Percentiles rank a stretch among this genome's conserved stretches.
Evolutionary conservation across 495 filamentous ascomycete species (phyloP).

Genomic region (Astrothelium macrocarpum): DNA sequence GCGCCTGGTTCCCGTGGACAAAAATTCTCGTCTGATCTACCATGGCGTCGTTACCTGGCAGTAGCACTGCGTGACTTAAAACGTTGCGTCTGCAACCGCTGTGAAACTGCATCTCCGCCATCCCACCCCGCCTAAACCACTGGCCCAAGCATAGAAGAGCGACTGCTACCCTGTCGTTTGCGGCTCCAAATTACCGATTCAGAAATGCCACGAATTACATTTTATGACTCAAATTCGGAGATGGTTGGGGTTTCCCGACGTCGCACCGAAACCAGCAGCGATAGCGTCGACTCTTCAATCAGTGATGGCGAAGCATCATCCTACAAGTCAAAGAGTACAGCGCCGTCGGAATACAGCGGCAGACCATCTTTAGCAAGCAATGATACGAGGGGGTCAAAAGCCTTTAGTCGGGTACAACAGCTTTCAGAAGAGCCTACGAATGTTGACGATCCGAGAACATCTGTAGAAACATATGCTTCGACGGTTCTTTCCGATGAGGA

Average conservation of each 20-base stretch:
- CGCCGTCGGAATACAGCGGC: background rate
- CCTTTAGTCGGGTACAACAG: background rate
- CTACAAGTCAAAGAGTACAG: background rate
- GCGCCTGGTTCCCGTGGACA: background rate
- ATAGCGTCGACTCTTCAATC: background rate
- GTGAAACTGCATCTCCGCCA: background rate
- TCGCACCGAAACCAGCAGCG: background rate
- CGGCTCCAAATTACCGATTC: background rate
- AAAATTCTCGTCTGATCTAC: background rate
- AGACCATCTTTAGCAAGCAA: background rate
- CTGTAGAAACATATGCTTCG: constrained; percentile 73
- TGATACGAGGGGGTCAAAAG: background rate
- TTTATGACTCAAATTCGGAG: constrained; percentile 3
- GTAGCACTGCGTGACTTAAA: background rate
- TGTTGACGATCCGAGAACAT: constrained; percentile 24
- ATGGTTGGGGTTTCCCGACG: constrained; percentile 1
- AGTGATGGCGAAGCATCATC: background rate
- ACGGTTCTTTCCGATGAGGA: constrained; percentile 57
- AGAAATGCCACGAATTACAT: constrained; percentile 1
- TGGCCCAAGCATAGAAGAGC: constrained; percentile 2
- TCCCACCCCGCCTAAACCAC: background rate
- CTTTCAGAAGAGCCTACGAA: background rate
- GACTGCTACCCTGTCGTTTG: background rate
- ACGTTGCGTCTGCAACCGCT: background rate
- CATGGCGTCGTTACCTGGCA: background rate